Percentiles rank a stretch among this genome's conserved stretches.
phyloP scores from a whole-genome alignment of 2,329 filamentous ascomycete genomes.

The Aspergillus sp. region DNA sequence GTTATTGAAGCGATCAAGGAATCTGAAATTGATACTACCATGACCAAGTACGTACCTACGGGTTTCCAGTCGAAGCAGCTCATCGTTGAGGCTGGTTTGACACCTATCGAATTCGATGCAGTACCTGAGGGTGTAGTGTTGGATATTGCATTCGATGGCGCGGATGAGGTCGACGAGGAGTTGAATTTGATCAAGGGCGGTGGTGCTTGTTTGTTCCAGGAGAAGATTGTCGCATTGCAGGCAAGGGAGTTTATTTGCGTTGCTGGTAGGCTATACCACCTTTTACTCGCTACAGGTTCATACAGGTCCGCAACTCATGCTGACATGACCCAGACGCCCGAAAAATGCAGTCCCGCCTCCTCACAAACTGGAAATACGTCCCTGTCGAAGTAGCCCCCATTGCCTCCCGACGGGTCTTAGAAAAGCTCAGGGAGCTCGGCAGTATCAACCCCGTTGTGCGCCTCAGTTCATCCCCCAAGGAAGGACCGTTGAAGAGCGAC shows the following conservation, averaged over 20 bases:
- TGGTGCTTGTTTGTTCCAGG: conserved; percentile 93
- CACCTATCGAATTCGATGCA: conserved; percentile 68
- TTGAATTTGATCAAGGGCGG: conserved; percentile 97
- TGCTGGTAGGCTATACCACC: conserved; percentile 49
- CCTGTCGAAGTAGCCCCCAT: conserved; percentile 91
- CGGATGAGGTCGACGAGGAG: conserved; percentile 90
- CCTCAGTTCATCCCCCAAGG: conserved; percentile 64
- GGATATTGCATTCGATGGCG: conserved; percentile 91
- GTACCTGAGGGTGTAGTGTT: conserved; percentile 58
- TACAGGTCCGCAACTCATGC: not conserved
- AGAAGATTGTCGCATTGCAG: conserved; percentile 84
- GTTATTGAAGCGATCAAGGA: conserved; percentile 57
- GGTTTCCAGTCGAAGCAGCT: conserved; percentile 85
- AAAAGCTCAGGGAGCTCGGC: conserved; percentile 64
- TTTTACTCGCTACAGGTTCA: no score
- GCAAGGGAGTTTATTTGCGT: conserved; percentile 82
- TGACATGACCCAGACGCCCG: conserved; percentile 62
- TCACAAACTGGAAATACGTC: conserved; percentile 69
- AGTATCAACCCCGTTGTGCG: conserved; percentile 63
- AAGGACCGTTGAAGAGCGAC: conserved; percentile 75
- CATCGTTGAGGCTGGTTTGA: conserved; percentile 69
- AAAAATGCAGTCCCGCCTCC: conserved; percentile 71
- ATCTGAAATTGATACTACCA: conserved; percentile 36
- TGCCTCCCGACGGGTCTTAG: conserved; percentile 67
- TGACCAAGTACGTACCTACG: conserved; percentile 83